phyloP scores from a whole-genome alignment of 176 grass and related monocot species.

The Echinochloa phyllopogon region DNA sequence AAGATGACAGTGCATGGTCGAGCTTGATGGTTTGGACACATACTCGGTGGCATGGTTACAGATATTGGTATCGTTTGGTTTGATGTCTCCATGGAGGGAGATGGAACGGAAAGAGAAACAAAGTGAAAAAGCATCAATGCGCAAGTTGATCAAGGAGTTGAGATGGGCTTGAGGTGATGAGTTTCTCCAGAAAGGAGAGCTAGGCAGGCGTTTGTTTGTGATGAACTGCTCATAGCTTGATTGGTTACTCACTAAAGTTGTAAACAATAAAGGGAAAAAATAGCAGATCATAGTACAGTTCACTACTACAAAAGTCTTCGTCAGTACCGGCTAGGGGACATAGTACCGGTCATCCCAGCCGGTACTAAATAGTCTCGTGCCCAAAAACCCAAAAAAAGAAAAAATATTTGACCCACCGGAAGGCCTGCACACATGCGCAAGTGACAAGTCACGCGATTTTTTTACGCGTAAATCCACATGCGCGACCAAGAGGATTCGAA shows the following conservation, averaged over 20 bases:
- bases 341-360: too few relatives aligned
- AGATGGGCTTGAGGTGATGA: neutral
- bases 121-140: neutral
- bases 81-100: neutral
- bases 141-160: neutral
- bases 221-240: neutral
- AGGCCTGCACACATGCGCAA: too few relatives aligned
- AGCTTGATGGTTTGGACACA: slow-evolving; percentile 15
- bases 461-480: too few relatives aligned
- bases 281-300: neutral
- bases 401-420: too few relatives aligned
- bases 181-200: neutral
- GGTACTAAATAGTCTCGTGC: too few relatives aligned
- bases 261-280: neutral
- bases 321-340: too few relatives aligned
- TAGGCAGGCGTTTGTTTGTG: neutral
- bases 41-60: neutral
- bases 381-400: too few relatives aligned
- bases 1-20: neutral
- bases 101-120: slow-evolving; percentile 18
- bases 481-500: too few relatives aligned
- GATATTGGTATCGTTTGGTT: neutral
- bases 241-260: slow-evolving; percentile 13
- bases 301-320: too few relatives aligned
- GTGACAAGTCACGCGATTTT: too few relatives aligned